Base-by-base conservation (phyloP, 139 green algal genomes). In the Limnomonas spitsbergensis region DNA sequence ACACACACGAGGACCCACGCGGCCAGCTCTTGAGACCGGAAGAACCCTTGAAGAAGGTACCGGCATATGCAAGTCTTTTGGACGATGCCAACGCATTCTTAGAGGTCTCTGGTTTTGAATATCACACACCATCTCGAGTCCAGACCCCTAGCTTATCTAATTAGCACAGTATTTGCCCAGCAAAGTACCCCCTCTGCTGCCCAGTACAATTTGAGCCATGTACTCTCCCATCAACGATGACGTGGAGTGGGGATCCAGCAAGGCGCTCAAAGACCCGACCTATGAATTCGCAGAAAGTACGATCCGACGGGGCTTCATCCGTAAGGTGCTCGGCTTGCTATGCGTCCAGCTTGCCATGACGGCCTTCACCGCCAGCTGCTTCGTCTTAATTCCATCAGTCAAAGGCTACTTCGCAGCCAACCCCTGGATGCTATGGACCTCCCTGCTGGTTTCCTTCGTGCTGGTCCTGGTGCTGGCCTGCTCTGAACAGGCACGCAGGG, bases 311-410 rank as follows among this genome's bases (percentile, higher is more conserved):
- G 68, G 81, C 2, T 90, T 88, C 54, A 54, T 90, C 4, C 73
- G 79, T 2, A 87, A 86, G 40, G 83, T 90, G 26, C 80, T 88
- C 31, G 79, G 75, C 38, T 56, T 90, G n/a, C 38, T 90, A 3
- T 47, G 69, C 0, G 47, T 78, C 14, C 86, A 90, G 78, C 78
- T 90, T 56, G 56, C 71, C 31, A 71, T 88, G 1, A 89, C 82
- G 4, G 85, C 80, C 0, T 74, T 53, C 26, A 75, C 83, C 3
- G 80, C 79, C 7, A 56, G 53, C 2, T 37, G 66, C 26, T 69
- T 87, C 2, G 40, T 84, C 0, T n/a, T 56, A 20, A 35, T 73
- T n/a, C 52, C 76, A n/a, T 2, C 40, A 1, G 77, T 77, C 0
- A 81, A 81, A 35, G 38, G 40, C 4, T 88, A 78, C 42, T n/a